These are phyloP conservation scores for Echium plantagineum DNA, from an alignment of 257 asterid genomes.

Conservation along the genomic window DNA sequence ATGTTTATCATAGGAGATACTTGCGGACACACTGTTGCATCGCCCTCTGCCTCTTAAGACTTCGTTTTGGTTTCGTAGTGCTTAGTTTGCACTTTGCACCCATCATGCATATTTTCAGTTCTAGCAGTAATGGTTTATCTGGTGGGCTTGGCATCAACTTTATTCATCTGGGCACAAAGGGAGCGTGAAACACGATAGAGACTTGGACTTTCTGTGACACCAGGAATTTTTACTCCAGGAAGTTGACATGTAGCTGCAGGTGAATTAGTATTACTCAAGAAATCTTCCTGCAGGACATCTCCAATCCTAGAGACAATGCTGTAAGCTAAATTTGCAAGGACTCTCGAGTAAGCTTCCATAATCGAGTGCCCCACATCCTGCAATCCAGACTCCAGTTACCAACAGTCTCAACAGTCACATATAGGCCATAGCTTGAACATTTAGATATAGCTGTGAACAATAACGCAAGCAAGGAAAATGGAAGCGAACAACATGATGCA, in stretches of 20 bases:
- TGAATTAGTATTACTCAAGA: conserved; percentile 66
- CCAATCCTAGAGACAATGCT: conserved; percentile 69
- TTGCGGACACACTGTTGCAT: conserved; percentile 41
- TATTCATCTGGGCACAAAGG: conserved; percentile 58
- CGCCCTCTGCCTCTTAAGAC: conserved; percentile 48
- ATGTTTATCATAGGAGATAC: conserved; percentile 32
- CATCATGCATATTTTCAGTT: conserved; percentile 13
- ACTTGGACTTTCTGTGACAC: conserved; percentile 55
- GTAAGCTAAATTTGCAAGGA: conserved; percentile 59
- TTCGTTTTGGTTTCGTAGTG: conserved; percentile 34
- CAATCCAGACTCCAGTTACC: not conserved
- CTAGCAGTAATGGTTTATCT: conserved; percentile 18
- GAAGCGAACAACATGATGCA: not conserved
- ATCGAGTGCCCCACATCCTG: conserved; percentile 87
- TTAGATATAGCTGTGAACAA: too few species aligned
- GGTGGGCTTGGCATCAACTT: conserved; percentile 22
- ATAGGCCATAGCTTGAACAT: not conserved
- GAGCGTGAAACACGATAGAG: conserved; percentile 68
- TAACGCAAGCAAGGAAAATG: not conserved
- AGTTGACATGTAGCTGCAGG: conserved; percentile 50
- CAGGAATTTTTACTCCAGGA: conserved; percentile 59
- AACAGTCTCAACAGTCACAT: too few species aligned
- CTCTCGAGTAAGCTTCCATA: conserved; percentile 90
- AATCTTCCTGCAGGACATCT: conserved; percentile 78
- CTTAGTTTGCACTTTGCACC: conserved; percentile 20